A percentile compares a stretch with the other conserved stretches of the same genome.
These are phyloP conservation scores for Daldinia bambusicola DNA, from an alignment of 495 filamentous ascomycete genomes.

Conservation along the genomic window DNA sequence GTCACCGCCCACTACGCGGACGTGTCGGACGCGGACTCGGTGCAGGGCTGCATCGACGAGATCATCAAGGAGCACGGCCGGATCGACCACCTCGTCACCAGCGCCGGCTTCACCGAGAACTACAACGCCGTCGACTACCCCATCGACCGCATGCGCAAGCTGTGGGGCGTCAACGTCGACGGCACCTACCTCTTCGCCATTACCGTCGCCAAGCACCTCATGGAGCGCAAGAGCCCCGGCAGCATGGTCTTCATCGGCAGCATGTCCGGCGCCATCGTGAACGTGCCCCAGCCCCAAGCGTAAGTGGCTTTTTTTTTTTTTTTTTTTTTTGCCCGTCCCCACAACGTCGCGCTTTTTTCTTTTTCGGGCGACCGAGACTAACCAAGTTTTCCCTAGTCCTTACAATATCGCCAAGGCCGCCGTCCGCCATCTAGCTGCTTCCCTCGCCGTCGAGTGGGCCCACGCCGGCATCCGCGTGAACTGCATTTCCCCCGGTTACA, in stretches of 20 bases:
- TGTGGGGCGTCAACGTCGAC: slow-evolving; percentile 94
- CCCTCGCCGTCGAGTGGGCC: slow-evolving; percentile 91
- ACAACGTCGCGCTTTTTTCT: too few species aligned
- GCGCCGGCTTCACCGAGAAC: slow-evolving; percentile 96
- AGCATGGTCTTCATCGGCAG: slow-evolving; percentile 95
- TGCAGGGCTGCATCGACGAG: slow-evolving; percentile 74
- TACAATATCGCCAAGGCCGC: slow-evolving; percentile 93
- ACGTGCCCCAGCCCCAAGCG: slow-evolving; percentile 92
- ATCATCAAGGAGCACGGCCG: slow-evolving; percentile 75
- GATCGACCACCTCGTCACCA: slow-evolving; percentile 93
- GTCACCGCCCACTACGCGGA: slow-evolving; percentile 92
- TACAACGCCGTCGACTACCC: slow-evolving; percentile 90
- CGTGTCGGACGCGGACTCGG: slow-evolving; percentile 80
- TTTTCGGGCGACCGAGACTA: slow-evolving; percentile 23
- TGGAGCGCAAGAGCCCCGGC: slow-evolving; percentile 79
- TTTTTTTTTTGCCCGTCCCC: too few species aligned
- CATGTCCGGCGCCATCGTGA: slow-evolving; percentile 94
- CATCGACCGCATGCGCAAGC: slow-evolving; percentile 85
- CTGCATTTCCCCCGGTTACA: slow-evolving; percentile 91
- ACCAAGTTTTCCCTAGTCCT: slow-evolving; percentile 57
- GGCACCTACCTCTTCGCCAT: slow-evolving; percentile 92
- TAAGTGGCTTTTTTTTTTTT: slow-evolving; percentile 44
- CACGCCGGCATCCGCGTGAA: slow-evolving; percentile 86
- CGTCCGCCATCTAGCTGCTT: slow-evolving; percentile 81
- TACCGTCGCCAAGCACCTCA: slow-evolving; percentile 86